Conservation (phyloP, 2,329 filamentous ascomycete genomes). For the Triangularia verruculosa region DNA sequence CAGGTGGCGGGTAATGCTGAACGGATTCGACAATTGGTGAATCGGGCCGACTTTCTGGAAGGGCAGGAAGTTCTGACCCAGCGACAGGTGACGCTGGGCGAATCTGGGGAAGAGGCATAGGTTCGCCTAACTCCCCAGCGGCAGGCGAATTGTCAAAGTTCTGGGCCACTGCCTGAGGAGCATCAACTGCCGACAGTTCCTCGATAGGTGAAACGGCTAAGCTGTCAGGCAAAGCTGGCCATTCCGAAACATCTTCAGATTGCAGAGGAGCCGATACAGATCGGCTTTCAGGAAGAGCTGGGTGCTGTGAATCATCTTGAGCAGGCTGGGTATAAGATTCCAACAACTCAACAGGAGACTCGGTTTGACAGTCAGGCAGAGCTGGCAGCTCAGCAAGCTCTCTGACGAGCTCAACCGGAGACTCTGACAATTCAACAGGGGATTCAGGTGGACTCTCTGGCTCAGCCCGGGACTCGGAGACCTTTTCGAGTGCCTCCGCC, state of each 20-base stretch:
- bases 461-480: neutral
- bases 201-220: neutral
- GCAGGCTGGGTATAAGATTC: neutral
- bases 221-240: constrained; percentile 10
- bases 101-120: neutral
- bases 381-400: neutral
- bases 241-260: neutral
- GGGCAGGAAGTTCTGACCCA: neutral
- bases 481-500: neutral
- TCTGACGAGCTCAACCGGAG: neutral
- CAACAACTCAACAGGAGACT: neutral
- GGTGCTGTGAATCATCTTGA: neutral
- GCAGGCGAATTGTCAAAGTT: neutral
- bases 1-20: neutral
- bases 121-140: neutral
- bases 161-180: neutral
- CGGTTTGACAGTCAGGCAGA: neutral
- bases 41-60: neutral
- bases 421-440: neutral
- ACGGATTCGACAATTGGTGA: neutral
- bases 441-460: constrained; percentile 8
- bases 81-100: neutral
- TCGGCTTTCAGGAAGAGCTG: constrained; percentile 13
- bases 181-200: neutral
- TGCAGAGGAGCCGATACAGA: neutral